phyloP scores from a whole-genome alignment of 345 rosid species.

The Acer saccharum region DNA sequence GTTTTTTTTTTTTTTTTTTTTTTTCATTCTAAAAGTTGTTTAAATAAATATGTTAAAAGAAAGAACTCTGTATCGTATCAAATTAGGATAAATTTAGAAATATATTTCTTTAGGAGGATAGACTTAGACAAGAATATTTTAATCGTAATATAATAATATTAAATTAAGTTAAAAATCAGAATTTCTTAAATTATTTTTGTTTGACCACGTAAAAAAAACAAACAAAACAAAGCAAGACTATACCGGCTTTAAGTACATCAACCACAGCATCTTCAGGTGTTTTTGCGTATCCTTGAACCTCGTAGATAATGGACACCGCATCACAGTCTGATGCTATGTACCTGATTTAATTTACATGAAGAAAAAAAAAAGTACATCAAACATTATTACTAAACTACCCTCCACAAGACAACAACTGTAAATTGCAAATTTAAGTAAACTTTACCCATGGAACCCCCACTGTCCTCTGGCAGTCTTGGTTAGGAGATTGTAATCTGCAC shows the following conservation, averaged over 20 bases:
- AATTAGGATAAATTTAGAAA: no score
- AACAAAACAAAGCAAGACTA: not conserved
- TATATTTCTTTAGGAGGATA: no score
- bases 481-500: constrained; percentile 70
- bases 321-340: constrained; percentile 91
- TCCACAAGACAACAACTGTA: not conserved
- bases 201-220: no score
- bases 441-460: constrained; percentile 82
- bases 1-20: no score
- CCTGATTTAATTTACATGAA: constrained; percentile 32
- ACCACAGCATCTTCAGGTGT: constrained; percentile 84
- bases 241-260: constrained; percentile 84
- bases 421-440: not conserved
- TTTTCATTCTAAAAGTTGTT: no score
- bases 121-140: no score
- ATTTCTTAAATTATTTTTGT: no score
- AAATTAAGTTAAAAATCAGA: no score
- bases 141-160: no score
- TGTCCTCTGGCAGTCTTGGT: constrained; percentile 56
- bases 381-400: not conserved
- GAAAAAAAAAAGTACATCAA: no score
- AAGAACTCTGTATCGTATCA: no score
- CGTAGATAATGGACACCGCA: constrained; percentile 68
- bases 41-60: no score
- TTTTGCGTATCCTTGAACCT: constrained; percentile 66